These are phyloP conservation scores for Blastocystis sp. DNA, from an alignment of 352 stramenopile species.

Conservation along the genomic window DNA sequence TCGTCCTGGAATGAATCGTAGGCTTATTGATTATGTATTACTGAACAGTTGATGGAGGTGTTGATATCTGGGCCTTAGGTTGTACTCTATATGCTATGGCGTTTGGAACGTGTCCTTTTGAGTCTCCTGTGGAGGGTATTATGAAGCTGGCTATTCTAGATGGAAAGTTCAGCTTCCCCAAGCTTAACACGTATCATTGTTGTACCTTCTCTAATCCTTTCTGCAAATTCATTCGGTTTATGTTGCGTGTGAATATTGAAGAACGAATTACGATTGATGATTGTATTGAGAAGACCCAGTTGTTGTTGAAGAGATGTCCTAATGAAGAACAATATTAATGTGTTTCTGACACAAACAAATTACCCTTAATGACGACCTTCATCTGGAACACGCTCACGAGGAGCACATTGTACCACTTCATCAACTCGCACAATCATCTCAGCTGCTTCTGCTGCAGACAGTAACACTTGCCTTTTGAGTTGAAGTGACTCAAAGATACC, in stretches of 20 bases:
- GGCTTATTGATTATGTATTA: not conserved
- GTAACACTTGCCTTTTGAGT: constrained; percentile 88
- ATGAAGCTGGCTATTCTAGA: constrained; percentile 61
- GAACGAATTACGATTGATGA: constrained; percentile 57
- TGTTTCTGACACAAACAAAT: not conserved
- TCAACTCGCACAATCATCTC: constrained; percentile 99
- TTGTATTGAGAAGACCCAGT: constrained; percentile 39
- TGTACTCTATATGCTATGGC: constrained; percentile 62
- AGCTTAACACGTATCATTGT: constrained; percentile 51
- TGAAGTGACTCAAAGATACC: constrained; percentile 87
- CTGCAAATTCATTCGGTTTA: constrained; percentile 58
- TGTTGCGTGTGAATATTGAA: constrained; percentile 45
- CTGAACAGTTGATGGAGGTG: constrained; percentile 55
- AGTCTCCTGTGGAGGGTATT: constrained; percentile 53
- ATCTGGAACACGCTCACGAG: constrained; percentile 71
- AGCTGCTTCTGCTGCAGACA: constrained; percentile 91
- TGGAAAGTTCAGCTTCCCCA: constrained; percentile 52
- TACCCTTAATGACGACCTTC: constrained; percentile 19
- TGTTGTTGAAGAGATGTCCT: constrained; percentile 16
- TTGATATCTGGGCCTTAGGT: constrained; percentile 57
- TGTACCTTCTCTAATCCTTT: constrained; percentile 56
- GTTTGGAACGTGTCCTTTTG: constrained; percentile 60
- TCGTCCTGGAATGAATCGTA: constrained; percentile 49
- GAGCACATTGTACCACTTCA: constrained; percentile 90
- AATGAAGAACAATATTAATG: not conserved